Percentiles rank a stretch among this genome's conserved stretches.
Conservation (phyloP, 75 land plant species). For the Isoetes taiwanensis region DNA sequence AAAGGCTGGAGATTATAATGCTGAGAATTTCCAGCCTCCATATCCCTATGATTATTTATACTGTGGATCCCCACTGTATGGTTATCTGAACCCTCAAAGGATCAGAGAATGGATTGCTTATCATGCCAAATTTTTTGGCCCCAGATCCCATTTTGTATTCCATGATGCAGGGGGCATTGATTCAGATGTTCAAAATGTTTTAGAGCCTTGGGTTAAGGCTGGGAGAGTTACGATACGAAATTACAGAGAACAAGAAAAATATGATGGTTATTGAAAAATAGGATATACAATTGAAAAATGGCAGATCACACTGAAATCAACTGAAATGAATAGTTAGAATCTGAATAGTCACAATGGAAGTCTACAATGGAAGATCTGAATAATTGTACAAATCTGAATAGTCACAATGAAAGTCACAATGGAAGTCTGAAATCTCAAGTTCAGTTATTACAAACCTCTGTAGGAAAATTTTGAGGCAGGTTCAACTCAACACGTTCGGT, state of each 20-base stretch:
- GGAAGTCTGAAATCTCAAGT: too few relatives aligned
- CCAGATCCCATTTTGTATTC: slow-evolving; percentile 63
- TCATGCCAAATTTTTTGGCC: slow-evolving; percentile 63
- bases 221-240: slow-evolving; percentile 68
- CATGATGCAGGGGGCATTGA: slow-evolving; percentile 79
- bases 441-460: too few relatives aligned
- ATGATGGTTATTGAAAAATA: slow-evolving; percentile 79
- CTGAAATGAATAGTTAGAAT: too few relatives aligned
- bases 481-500: too few relatives aligned
- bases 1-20: slow-evolving; percentile 19
- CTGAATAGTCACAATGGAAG: too few relatives aligned
- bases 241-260: slow-evolving; percentile 48
- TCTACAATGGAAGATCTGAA: too few relatives aligned
- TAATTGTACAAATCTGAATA: too few relatives aligned
- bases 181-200: slow-evolving; percentile 34
- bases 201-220: slow-evolving; percentile 51
- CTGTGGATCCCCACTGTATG: slow-evolving; percentile 81
- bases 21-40: neutral
- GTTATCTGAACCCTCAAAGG: slow-evolving; percentile 42
- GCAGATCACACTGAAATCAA: too few relatives aligned
- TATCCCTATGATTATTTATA: slow-evolving; percentile 50
- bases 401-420: too few relatives aligned
- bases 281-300: too few relatives aligned
- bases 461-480: too few relatives aligned
- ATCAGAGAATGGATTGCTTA: slow-evolving; percentile 82